Base-by-base conservation (phyloP, 352 stramenopile genomes). In the Phytophthora pluvialis region DNA sequence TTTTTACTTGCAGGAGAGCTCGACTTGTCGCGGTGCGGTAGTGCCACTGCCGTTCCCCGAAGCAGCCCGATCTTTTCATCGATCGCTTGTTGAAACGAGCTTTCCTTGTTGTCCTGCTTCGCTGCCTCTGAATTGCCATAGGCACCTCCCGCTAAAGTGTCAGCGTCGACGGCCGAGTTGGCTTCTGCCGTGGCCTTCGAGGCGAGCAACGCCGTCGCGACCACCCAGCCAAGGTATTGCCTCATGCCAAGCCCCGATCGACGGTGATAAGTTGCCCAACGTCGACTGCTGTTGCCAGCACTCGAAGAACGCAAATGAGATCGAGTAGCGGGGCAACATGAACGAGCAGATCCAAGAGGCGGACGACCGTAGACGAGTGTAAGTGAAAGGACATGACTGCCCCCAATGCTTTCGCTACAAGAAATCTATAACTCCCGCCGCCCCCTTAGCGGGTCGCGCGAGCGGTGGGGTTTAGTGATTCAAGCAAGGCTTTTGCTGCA, bases 241-340 rank as follows among this genome's bases (percentile, higher is more conserved):
- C 58, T 67, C 63, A 71, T 71, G 13, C 5, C 16, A 15, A 69
- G 48, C 40, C 21, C 60, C 35, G 45, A 15, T n/a, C 8, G 42
- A 46, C 26, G 25, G 12, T 7, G n/a, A 44, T 9, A n/a, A 28
- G 5, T 46, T 11, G 7, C 31, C 31, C 31, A 12, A 12, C 31
- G 31, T 35, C 31, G 31, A 35, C 7, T 35, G 31, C 31, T 7
- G 11, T 35, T 35, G 7, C 31, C 31, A 7, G 7, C 31, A 2
- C 1, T 35, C 2, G 31, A 1, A 35, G 31, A 35, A 35, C 5
- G 31, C 31, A 35, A 35, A 35, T 35, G 31, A 35, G 31, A 35
- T 35, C 31, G 31, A 35, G 31, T 21, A 21, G 21, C 2, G 21
- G 21, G 21, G 21, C 21, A 21, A 11, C 31, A 35, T 35, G 2